Conservation (phyloP, 345 rosid genomes). For the Melastoma malabathricum region DNA sequence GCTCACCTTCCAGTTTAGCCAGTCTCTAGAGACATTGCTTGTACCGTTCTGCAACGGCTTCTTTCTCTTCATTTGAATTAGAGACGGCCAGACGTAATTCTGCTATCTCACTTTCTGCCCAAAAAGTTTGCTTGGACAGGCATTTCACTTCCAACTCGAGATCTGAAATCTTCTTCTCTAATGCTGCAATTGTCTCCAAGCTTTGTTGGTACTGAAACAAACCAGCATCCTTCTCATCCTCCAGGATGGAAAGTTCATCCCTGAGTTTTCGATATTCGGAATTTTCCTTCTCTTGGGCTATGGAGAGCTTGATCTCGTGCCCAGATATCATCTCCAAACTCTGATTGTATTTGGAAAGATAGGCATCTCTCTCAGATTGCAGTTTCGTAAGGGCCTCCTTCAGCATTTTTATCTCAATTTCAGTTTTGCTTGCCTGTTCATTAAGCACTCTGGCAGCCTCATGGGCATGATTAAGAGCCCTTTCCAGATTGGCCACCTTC, state of each 20-base stretch:
- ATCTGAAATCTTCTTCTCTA: constrained; percentile 48
- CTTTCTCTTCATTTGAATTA: constrained; percentile 54
- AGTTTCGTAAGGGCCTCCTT: constrained; percentile 48
- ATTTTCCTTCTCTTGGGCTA: constrained; percentile 30
- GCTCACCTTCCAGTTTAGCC: constrained; percentile 45
- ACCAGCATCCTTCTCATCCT: constrained; percentile 55
- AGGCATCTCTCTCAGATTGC: constrained; percentile 60
- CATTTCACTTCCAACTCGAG: constrained; percentile 42
- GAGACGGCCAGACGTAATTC: constrained; percentile 37
- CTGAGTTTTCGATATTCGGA: constrained; percentile 38
- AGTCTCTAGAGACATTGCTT: constrained; percentile 58
- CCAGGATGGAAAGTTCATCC: constrained; percentile 37
- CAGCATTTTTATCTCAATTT: constrained; percentile 56
- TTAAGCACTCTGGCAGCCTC: constrained; percentile 42
- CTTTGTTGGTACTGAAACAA: constrained; percentile 45
- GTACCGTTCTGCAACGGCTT: constrained; percentile 31
- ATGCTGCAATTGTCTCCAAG: constrained; percentile 43
- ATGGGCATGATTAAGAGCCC: constrained; percentile 44
- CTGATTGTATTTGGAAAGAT: constrained; percentile 50
- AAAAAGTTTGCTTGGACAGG: constrained; percentile 31
- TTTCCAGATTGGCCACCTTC: constrained; percentile 53
- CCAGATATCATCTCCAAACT: constrained; percentile 49
- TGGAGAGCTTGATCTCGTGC: constrained; percentile 32
- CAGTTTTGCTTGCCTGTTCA: constrained; percentile 68
- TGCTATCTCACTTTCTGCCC: constrained; percentile 51